phyloP scores from a whole-genome alignment of 768 basidiomycete species.

The Obba rivulosa region DNA sequence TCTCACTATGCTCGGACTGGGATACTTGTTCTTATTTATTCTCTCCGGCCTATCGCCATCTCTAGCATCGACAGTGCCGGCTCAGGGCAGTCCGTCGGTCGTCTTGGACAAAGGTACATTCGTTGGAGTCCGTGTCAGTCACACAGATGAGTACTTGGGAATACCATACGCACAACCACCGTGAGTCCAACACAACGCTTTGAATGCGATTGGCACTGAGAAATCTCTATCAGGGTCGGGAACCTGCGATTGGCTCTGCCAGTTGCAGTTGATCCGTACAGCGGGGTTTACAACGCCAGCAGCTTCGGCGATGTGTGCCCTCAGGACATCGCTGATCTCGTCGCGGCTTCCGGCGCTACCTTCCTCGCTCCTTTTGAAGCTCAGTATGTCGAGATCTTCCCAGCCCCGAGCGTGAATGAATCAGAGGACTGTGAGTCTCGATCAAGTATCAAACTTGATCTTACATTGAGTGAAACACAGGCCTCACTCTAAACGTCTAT shows the following conservation, averaged over 20 bases:
- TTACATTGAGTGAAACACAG: no score
- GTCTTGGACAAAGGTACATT: no score
- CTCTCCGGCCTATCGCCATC: no score
- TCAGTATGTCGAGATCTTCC: neutral
- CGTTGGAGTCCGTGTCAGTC: no score
- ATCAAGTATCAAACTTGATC: neutral
- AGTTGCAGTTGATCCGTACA: neutral
- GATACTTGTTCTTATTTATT: no score
- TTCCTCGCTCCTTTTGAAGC: neutral
- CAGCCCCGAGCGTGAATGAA: neutral
- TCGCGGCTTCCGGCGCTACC: neutral
- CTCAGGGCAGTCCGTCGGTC: no score
- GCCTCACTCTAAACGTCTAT: neutral
- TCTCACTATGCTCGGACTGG: no score
- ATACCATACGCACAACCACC: no score
- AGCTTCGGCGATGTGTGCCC: slow-evolving; percentile 13
- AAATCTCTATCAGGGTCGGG: slow-evolving; percentile 5
- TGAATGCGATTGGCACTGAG: no score
- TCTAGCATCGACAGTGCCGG: no score
- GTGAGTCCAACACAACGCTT: no score
- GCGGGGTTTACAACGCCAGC: slow-evolving; percentile 11
- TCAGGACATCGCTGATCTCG: slow-evolving; percentile 7
- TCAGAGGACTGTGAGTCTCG: slow-evolving; percentile 12
- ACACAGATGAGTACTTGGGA: no score
- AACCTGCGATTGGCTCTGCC: slow-evolving; percentile 19